phyloP scores from a whole-genome alignment of 345 rosid species.

The Capsella bursapastoris region DNA sequence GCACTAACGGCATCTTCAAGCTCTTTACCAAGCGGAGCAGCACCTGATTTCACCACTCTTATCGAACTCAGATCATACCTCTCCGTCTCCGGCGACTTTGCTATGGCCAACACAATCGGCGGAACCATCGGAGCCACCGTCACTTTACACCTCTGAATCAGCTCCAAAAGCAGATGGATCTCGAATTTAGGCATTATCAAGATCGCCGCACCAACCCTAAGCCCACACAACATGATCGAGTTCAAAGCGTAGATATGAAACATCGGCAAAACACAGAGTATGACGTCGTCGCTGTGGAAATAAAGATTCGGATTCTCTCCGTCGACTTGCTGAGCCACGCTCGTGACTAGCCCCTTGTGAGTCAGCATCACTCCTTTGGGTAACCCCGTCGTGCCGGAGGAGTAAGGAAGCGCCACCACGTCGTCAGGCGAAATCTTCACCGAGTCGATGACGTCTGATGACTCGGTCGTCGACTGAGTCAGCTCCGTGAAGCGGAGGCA shows the following conservation, averaged over 20 bases:
- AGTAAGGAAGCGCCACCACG: constrained; percentile 86
- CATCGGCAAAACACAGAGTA: constrained; percentile 75
- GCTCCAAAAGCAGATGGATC: constrained; percentile 54
- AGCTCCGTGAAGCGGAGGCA: constrained; percentile 71
- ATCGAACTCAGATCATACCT: constrained; percentile 74
- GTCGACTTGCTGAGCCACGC: constrained; percentile 91
- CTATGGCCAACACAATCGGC: constrained; percentile 73
- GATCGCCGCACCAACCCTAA: constrained; percentile 84
- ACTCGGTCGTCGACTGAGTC: constrained; percentile 48
- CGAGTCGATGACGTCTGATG: constrained; percentile 28
- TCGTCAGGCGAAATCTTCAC: constrained; percentile 62
- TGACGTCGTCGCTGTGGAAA: constrained; percentile 67
- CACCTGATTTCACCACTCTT: constrained; percentile 75
- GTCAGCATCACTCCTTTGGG: constrained; percentile 98
- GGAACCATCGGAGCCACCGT: constrained; percentile 87
- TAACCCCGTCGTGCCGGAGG: constrained; percentile 93
- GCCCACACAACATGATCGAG: constrained; percentile 72
- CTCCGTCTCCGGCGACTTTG: constrained; percentile 60
- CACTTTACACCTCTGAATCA: constrained; percentile 64
- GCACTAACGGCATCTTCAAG: constrained; percentile 76
- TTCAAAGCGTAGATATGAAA: constrained; percentile 82
- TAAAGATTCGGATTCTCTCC: constrained; percentile 94
- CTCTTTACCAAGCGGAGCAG: constrained; percentile 91
- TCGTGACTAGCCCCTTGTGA: constrained; percentile 74
- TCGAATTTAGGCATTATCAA: constrained; percentile 88